Evolutionary conservation across 352 stramenopile species (phyloP).

Genomic region (Pythium inflatum): DNA sequence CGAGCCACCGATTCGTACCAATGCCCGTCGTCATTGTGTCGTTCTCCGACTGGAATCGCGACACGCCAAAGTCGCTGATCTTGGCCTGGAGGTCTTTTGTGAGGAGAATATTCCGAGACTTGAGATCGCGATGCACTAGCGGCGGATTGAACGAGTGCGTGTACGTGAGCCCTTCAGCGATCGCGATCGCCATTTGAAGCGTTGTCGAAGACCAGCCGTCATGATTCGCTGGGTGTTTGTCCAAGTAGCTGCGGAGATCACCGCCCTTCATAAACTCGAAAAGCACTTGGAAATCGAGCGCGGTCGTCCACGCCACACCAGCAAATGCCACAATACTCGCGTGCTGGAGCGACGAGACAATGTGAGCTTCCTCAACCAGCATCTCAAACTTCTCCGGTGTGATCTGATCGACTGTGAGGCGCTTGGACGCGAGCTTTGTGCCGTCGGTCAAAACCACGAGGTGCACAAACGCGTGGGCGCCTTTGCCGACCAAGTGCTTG

Average conservation of each 20-base stretch:
- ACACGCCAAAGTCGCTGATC: constrained; percentile 16
- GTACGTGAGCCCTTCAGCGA: constrained; percentile 4
- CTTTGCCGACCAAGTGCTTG: not conserved
- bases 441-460: not conserved
- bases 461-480: not conserved
- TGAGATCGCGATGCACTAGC: constrained; percentile 7
- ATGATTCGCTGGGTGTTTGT: not conserved
- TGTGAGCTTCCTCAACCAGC: constrained; percentile 1
- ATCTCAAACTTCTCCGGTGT: not conserved
- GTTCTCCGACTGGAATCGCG: not conserved
- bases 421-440: not conserved
- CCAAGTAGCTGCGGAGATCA: not conserved
- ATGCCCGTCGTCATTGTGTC: constrained; percentile 9
- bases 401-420: not conserved
- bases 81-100: not conserved
- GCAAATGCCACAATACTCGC: not conserved
- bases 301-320: not conserved
- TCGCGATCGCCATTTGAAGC: not conserved
- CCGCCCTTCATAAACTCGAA: constrained; percentile 3
- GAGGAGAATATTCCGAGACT: constrained; percentile 1
- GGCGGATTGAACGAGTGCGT: constrained; percentile 7
- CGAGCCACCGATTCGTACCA: constrained; percentile 6
- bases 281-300: constrained; percentile 2
- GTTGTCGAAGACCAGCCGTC: not conserved
- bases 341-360: constrained; percentile 1